phyloP scores from a whole-genome alignment of 2,329 filamentous ascomycete species.

The Ophiobolus disseminans region DNA sequence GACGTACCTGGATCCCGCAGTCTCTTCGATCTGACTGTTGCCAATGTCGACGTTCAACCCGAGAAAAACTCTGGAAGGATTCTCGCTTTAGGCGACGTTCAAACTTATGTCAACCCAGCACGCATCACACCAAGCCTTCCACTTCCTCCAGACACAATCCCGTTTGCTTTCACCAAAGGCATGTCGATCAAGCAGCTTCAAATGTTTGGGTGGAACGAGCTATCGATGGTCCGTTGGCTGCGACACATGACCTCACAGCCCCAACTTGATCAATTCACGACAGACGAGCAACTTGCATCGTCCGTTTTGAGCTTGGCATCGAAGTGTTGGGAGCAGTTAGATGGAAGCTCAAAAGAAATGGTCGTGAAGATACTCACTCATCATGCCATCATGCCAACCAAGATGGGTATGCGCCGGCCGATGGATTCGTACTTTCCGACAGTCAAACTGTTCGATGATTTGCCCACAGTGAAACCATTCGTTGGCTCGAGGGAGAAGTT shows the following conservation, averaged over 20 bases:
- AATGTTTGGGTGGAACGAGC: constrained; percentile 82
- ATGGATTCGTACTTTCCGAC: constrained; percentile 87
- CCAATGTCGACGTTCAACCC: constrained; percentile 63
- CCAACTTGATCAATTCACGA: constrained; percentile 68
- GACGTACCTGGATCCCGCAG: constrained; percentile 71
- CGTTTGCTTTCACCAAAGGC: constrained; percentile 79
- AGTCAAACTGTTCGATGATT: constrained; percentile 94
- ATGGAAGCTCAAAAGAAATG: constrained; percentile 68
- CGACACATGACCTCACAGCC: constrained; percentile 71
- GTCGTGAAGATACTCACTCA: constrained; percentile 70
- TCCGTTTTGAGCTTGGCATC: constrained; percentile 81
- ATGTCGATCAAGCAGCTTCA: constrained; percentile 73
- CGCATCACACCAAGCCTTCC: constrained; percentile 84
- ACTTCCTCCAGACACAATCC: constrained; percentile 80
- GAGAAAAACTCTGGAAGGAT: constrained; percentile 69
- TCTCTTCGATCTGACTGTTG: constrained; percentile 82
- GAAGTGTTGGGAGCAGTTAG: constrained; percentile 87
- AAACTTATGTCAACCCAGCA: constrained; percentile 75
- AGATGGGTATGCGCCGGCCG: constrained; percentile 85
- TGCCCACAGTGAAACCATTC: constrained; percentile 78
- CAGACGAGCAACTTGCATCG: constrained; percentile 74
- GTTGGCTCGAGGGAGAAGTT: constrained; percentile 89
- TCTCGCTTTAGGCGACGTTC: constrained; percentile 78
- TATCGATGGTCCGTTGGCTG: constrained; percentile 87
- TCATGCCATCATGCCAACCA: constrained; percentile 85